Conservation (phyloP, 1,139 yeast genomes). For the Hyphopichia pseudoburtonii region DNA sequence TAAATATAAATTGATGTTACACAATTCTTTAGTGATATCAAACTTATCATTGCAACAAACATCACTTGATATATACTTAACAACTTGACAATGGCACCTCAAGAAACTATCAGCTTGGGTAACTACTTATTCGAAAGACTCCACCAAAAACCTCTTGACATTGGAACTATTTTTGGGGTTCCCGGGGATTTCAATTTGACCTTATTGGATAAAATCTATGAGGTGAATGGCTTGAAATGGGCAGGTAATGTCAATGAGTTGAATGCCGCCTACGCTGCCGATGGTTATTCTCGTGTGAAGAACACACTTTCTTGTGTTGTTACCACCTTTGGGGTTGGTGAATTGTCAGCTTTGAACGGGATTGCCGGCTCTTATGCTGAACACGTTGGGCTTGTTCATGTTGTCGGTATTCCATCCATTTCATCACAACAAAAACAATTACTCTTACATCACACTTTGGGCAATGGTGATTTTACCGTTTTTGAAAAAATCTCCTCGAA, state of each 20-base stretch:
- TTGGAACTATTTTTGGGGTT: constrained; percentile 71
- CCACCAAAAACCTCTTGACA: constrained; percentile 48
- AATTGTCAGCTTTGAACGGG: constrained; percentile 57
- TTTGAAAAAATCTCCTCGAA: constrained; percentile 61
- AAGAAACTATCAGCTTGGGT: constrained; percentile 48
- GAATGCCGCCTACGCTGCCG: constrained; percentile 72
- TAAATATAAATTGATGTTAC: too few species aligned
- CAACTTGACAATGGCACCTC: neutral
- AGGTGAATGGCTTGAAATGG: constrained; percentile 62
- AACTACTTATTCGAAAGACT: constrained; percentile 63
- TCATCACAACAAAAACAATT: constrained; percentile 63
- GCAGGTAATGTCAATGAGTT: constrained; percentile 72
- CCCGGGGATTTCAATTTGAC: constrained; percentile 80
- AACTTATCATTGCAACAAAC: too few species aligned
- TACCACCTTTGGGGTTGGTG: constrained; percentile 73
- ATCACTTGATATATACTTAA: neutral
- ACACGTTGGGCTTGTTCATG: constrained; percentile 55
- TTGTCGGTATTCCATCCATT: constrained; percentile 59
- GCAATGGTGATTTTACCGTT: constrained; percentile 82
- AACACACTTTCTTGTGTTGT: constrained; percentile 53
- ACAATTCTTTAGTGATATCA: too few species aligned
- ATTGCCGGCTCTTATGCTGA: constrained; percentile 62
- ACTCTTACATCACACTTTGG: constrained; percentile 63
- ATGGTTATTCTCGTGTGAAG: constrained; percentile 68
- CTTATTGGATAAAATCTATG: constrained; percentile 62